Evolutionary conservation across 2,329 filamentous ascomycete genomes (phyloP).

Genomic region (Paraphaeosphaeria sporulosa): DNA sequence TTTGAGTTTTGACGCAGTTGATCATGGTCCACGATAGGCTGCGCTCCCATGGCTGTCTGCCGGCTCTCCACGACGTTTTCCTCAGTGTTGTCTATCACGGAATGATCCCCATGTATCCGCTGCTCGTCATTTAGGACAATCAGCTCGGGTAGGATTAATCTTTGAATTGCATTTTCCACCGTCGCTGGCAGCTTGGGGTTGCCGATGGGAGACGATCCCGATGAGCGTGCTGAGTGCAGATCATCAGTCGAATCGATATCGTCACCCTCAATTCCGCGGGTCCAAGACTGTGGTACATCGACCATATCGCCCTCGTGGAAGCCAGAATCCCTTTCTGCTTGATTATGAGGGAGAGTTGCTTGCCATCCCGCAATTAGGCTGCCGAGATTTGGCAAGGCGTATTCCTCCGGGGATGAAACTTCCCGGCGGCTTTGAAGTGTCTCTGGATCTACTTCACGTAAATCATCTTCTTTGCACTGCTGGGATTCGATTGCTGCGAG

Average conservation of each 20-base stretch:
- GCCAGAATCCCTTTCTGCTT: not conserved
- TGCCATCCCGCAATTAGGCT: constrained; percentile 1
- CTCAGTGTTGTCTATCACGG: too few relatives aligned
- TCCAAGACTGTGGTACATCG: too few relatives aligned
- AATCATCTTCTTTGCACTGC: too few relatives aligned
- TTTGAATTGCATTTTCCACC: constrained; percentile 89
- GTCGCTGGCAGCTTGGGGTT: constrained; percentile 90
- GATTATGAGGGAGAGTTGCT: not conserved
- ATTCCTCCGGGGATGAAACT: not conserved
- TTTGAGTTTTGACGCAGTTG: too few relatives aligned
- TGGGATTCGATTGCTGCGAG: too few relatives aligned
- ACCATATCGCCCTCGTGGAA: too few relatives aligned
- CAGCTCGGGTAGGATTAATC: constrained; percentile 88
- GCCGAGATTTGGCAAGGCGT: not conserved
- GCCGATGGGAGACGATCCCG: constrained; percentile 75
- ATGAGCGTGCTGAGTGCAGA: constrained; percentile 66
- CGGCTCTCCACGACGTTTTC: too few relatives aligned
- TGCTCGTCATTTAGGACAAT: constrained; percentile 90
- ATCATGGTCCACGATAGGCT: too few relatives aligned
- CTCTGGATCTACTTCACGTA: too few relatives aligned
- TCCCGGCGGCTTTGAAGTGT: too few relatives aligned
- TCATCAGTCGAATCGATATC: constrained; percentile 62
- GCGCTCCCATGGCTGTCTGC: too few relatives aligned
- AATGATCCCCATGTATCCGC: constrained; percentile 73
- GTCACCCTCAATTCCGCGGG: too few relatives aligned